Evolutionary conservation across 2,329 filamentous ascomycete species (phyloP), one percentile per base, ranked within the genome.

Genomic region (Endocalyx cinctus): DNA sequence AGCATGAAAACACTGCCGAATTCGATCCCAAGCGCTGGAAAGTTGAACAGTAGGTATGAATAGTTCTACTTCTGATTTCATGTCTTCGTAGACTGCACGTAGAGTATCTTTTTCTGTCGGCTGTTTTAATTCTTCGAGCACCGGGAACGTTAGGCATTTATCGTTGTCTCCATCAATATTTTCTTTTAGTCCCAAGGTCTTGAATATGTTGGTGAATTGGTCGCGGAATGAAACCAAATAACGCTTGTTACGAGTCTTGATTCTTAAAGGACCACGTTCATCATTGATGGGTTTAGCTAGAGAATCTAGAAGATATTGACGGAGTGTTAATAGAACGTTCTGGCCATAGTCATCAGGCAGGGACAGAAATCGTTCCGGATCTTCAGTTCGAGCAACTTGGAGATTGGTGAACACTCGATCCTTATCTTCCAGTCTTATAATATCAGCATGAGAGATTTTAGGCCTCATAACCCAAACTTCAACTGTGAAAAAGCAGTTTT

Each of bases 191-290:
- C 68, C 71, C 5, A 79, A 55, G 10, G 62, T 61, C 11, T 54
- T 56, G 43, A 77, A 72, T 10, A 78, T 60, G 15, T 54, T 48
- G 28, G 69, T 66, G 31, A 70, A 71, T 4, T 68, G 64, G 5
- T 61, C 59, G 0, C 72, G 70, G 36, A 78, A 77, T 6, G 74
- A 59, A 2, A 76, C 67, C 17, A 58, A 57, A 34, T 77, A 78
- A 11, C 69, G 65, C 48, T 77, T 77, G 44, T 79, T 79, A 2
- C 73, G 58, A 33, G 70, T 70, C 3, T 72, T 72, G 22, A 79
- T 75, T 31, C 58, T 69, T 27, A 68, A 57, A 0, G 50, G 38
- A 3, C 38, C n/a, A n/a, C n/a, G n/a, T n/a, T n/a, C n/a, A n/a
- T n/a, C n/a, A n/a, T n/a, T n/a, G n/a, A n/a, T 23, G 8, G 8